Evolutionary conservation across 1,284 basidiomycete genomes (phyloP), one percentile per base, ranked within the genome.

Genomic region (Puccinia horiana): DNA sequence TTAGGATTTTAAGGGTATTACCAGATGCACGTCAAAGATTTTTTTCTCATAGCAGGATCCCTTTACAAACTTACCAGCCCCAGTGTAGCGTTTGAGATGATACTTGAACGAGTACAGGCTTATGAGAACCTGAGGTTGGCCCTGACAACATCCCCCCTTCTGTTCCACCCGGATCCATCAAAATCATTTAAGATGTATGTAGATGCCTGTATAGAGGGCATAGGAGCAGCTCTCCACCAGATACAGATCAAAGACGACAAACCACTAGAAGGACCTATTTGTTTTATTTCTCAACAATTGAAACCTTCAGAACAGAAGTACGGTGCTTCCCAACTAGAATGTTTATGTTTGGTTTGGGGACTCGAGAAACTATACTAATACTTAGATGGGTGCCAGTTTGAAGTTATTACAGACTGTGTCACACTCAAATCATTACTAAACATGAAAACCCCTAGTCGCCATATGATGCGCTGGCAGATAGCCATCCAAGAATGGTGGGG

Each of bases 341-440:
- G 52, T 8, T 42, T 52, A 42, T 42, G 4, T 42, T 23, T 72
- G 6, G 37, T 73, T 6, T 73, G 70, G 70, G 47, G 35, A 16
- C 40, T 72, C 18, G 69, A 72, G 6, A 49, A 73, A 29, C 44
- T 73, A 11, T 73, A 73, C 49, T 73, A 73, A 12, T 73, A 73
- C 26, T 20, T 49, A 20, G 52, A 75, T 58, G 56, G 56, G 6
- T 58, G 56, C n/a, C 9, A 29, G 8, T 67, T 67, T 67, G 63
- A 40, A 42, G 63, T 67, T 18, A 67, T 67, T 16, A 67, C 63
- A 2, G 63, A 67, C 32, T 67, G 63, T 67, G 40, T 29, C 12
- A 35, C 63, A 5, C 8, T 67, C 20, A 67, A n/a, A 37, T 40
- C n/a, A 6, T n/a, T 67, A 23, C 35, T 67, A 8, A 67, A 67